phyloP scores from a whole-genome alignment of 1,284 basidiomycete species.

The Boletus hoseneyae region DNA sequence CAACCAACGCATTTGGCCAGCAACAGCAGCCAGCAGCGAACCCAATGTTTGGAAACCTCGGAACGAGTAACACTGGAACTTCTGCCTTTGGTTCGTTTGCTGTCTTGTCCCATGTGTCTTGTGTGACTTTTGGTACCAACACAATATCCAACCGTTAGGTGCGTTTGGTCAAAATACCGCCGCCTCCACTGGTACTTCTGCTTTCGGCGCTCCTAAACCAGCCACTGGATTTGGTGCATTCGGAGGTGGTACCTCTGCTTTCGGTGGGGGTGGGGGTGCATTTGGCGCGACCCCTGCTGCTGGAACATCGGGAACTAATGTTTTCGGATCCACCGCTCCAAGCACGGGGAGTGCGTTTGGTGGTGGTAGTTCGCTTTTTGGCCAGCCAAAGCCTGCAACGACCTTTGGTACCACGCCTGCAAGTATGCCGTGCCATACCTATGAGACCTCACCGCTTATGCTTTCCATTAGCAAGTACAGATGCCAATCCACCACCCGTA shows the following conservation, averaged over 20 bases:
- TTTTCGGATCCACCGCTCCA: constrained; percentile 43
- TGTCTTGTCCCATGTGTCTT: constrained; percentile 2
- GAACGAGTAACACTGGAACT: constrained; percentile 37
- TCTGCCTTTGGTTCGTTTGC: constrained; percentile 58
- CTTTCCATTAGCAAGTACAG: constrained; percentile 28
- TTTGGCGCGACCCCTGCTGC: constrained; percentile 30
- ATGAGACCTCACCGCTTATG: constrained; percentile 14
- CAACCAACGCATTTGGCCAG: constrained; percentile 45
- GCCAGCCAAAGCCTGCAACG: constrained; percentile 46
- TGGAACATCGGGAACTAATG: constrained; percentile 34
- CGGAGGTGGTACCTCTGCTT: constrained; percentile 43
- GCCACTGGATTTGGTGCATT: constrained; percentile 69
- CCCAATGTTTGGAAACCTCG: constrained; percentile 72
- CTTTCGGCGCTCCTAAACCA: constrained; percentile 64
- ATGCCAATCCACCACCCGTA: constrained; percentile 42
- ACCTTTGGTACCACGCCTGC: constrained; percentile 45
- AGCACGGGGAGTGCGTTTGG: constrained; percentile 43
- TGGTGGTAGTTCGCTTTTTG: constrained; percentile 40
- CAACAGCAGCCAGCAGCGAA: constrained; percentile 65
- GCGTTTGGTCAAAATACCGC: constrained; percentile 53
- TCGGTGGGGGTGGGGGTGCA: constrained; percentile 34
- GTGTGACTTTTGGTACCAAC: constrained; percentile 16
- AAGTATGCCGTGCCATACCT: constrained; percentile 26
- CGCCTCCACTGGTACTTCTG: constrained; percentile 38
- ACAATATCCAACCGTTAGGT: constrained; percentile 37